These are phyloP conservation scores for Malus hybrid DNA, from an alignment of 331 rosid species.

Conservation along the genomic window DNA sequence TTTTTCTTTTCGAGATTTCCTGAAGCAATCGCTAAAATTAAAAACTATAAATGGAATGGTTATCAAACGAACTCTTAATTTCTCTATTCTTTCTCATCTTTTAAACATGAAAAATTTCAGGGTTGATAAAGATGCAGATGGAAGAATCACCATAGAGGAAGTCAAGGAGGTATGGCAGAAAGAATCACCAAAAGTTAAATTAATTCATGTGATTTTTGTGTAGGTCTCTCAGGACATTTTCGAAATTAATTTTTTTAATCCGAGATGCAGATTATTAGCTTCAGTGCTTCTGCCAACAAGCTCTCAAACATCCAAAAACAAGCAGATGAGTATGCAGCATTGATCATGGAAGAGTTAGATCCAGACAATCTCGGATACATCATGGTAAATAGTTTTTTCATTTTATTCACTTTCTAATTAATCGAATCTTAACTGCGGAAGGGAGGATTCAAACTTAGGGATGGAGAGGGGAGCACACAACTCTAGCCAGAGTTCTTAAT, in stretches of 20 bases:
- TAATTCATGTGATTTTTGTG: neutral
- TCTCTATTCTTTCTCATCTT: too few species aligned
- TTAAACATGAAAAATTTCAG: neutral
- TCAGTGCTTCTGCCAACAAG: constrained; percentile 72
- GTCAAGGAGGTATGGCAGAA: constrained; percentile 6
- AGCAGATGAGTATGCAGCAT: constrained; percentile 68
- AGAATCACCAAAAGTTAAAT: too few species aligned
- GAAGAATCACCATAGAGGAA: constrained; percentile 7
- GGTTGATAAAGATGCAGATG: constrained; percentile 17
- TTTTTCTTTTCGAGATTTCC: neutral
- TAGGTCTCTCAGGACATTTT: neutral
- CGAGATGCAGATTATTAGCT: constrained; percentile 44
- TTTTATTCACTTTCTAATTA: too few species aligned
- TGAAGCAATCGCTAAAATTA: neutral
- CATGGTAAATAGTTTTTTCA: constrained; percentile 29
- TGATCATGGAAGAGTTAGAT: constrained; percentile 89
- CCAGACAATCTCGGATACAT: constrained; percentile 57
- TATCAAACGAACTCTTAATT: too few species aligned
- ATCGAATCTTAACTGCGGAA: too few species aligned
- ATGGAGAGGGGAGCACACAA: too few species aligned
- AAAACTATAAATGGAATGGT: too few species aligned
- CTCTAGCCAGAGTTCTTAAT: too few species aligned
- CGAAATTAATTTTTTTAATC: neutral
- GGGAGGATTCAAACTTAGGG: too few species aligned
- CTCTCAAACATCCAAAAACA: constrained; percentile 59